Evolutionary conservation across 257 asterid genomes (phyloP), one percentile per base, ranked within the genome.

Genomic region (Plectranthus barbatus): DNA sequence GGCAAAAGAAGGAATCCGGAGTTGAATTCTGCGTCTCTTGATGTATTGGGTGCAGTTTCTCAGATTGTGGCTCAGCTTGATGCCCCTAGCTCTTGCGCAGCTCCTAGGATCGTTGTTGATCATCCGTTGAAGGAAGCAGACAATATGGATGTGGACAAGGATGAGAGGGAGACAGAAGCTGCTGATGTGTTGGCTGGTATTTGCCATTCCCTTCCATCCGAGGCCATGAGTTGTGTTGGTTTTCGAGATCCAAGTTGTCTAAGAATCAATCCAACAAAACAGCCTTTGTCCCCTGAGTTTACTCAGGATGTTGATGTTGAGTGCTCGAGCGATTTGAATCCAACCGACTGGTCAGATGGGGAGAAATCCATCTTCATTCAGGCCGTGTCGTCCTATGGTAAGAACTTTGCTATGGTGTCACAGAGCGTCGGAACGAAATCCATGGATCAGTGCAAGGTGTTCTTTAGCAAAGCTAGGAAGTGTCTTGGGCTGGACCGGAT

Each of bases 171-270:
- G 78, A 76, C 89, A 1, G 87, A 72, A 45, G 99, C 99, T 63
- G 99, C 90, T 49, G 99, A 90, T 75, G 99, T 93, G 46, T 81
- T 93, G 80, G 96, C 94, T 54, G 90, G 97, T 34, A 90, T 90
- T 18, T 90, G 96, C 76, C 94, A 96, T 62, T 87, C 99, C 55
- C 56, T 90, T 19, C 90, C 99, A 45, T 83, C 99, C 9, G 99
- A 90, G 79, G 95, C 94, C 53, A 81, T 80, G 86, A 80, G 95
- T 79, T 87, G 95, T 64, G 92, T 81, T 23, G 78, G 79, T 33
- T 74, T 60, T 70, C 85, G 73, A 65, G 95, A 85, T 13, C 41
- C 75, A 79, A 80, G 74, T 55, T 57, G 60, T 69, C 88, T 68
- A 59, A 79, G 79, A 72, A 75, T 72, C 53, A 80, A 73, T 44